Base-by-base conservation (phyloP, 352 stramenopile species). In the Globisporangium ultimum region DNA sequence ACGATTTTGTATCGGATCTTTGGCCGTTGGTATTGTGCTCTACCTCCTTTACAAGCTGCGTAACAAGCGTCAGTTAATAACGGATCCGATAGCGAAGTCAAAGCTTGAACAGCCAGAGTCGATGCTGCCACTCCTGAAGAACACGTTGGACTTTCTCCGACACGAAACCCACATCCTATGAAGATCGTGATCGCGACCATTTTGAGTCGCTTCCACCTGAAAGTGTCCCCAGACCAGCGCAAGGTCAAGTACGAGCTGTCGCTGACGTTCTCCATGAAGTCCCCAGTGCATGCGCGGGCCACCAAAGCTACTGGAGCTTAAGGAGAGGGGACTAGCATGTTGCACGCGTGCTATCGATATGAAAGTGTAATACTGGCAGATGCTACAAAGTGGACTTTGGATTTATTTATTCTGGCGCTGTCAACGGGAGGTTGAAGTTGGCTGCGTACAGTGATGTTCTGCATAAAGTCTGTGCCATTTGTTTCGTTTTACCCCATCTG, bases 101-200 rank as follows among this genome's bases (percentile, higher is more conserved):
- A n/a, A 10, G n/a, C 11, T 45, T 18, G 49, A 55, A 45, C 32
- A 46, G 32, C 49, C 49, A 24, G n/a, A 22, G 32, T 55, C 49
- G n/a, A 55, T 24, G 32, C 32, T 55, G 12, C 32, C 49, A 14
- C 28, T 55, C 28, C 14, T 55, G 32, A 55, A 55, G 18, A 55
- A 55, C 32, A 55, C 49, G 49, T 24, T 55, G 32, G 49, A 55
- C 34, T 46, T 55, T 20, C 12, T 55, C 4, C 18, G 18, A 13
- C 50, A 55, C 18, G 34, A 47, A 17, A n/a, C 6, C 18, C 50
- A 20, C 18, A 22, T 55, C 18, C 32, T 53, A 70, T 84, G 20
- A 84, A 87, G 58, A 63, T 76, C 15, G 53, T 72, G 40, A n/a
- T 75, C 1, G 60, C 59, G 7, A 67, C 54, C 14, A 12, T 88